phyloP scores from a whole-genome alignment of 495 filamentous ascomycete species.

The Schizothecium vesticola region DNA sequence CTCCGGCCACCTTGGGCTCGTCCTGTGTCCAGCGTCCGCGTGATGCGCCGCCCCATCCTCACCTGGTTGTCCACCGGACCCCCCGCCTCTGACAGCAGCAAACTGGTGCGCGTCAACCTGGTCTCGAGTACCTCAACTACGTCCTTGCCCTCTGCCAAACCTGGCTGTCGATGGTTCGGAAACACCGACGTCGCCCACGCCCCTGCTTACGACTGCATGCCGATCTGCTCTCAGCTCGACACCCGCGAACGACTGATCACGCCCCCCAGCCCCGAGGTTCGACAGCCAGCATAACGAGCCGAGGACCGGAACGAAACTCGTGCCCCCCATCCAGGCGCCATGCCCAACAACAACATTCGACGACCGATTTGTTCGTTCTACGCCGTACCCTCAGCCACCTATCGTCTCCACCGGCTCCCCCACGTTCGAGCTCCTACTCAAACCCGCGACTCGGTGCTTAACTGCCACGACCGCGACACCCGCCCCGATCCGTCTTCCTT shows the following conservation, averaged over 20 bases:
- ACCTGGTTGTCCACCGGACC: conserved; percentile 9
- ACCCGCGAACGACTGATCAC: background rate
- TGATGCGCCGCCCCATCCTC: conserved; percentile 23
- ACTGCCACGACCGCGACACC: background rate
- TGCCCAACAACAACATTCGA: background rate
- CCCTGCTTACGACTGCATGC: background rate
- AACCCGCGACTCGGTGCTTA: background rate
- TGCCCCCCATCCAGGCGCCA: background rate
- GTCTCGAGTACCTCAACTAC: background rate
- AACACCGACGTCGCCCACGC: background rate
- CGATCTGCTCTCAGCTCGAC: background rate
- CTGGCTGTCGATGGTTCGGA: conserved; percentile 1
- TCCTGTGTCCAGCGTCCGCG: conserved; percentile 13
- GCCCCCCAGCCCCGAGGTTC: background rate
- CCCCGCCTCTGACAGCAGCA: background rate
- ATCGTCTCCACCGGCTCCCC: background rate
- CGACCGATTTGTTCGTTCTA: background rate
- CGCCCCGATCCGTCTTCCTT: background rate
- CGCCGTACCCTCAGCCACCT: too few relatives aligned
- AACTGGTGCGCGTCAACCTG: background rate
- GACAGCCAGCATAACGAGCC: background rate
- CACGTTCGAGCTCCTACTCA: background rate
- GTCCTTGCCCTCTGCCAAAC: background rate
- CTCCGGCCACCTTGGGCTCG: conserved; percentile 5
- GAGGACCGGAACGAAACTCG: background rate